Conservation (phyloP, 1,284 basidiomycete genomes). For the Ceratobasidium sp. region DNA sequence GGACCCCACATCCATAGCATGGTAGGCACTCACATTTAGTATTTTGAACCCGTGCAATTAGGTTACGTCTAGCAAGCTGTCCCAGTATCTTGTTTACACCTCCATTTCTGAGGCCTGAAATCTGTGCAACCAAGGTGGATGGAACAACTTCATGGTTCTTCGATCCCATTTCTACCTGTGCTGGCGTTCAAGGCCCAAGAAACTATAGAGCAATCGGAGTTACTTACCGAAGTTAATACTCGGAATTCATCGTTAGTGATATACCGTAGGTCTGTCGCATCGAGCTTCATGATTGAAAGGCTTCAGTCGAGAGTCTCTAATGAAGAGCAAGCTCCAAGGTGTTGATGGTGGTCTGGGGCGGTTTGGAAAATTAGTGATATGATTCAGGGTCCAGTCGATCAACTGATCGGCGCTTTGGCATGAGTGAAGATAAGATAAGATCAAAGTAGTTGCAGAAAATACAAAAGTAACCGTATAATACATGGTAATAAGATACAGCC, state of each 20-base stretch:
- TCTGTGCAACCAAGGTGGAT: conserved; percentile 86
- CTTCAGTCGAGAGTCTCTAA: too few species aligned
- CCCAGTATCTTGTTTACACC: conserved; percentile 95
- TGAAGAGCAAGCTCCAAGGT: background rate
- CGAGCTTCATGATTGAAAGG: conserved; percentile 79
- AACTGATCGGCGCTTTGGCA: conserved; percentile 27
- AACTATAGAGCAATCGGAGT: background rate
- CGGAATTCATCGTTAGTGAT: conserved; percentile 93
- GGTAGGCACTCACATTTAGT: conserved; percentile 75
- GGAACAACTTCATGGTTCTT: conserved; percentile 99
- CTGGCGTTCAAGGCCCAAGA: background rate
- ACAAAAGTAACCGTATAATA: conserved; percentile 1
- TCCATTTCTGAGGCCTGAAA: conserved; percentile 89
- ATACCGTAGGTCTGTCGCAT: conserved; percentile 95
- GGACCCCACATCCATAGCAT: conserved; percentile 17
- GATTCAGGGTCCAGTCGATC: background rate
- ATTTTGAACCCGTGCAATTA: conserved; percentile 91
- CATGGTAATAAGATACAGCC: background rate
- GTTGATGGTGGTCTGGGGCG: conserved; percentile 19
- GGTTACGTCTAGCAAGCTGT: conserved; percentile 88
- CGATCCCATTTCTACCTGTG: conserved; percentile 94
- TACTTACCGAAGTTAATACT: conserved; percentile 87
- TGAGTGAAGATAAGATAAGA: conserved; percentile 31
- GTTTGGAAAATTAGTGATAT: conserved; percentile 28
- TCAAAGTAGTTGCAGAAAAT: conserved; percentile 1